Evolutionary conservation across 106 monocot genomes (phyloP).

Genomic region (Apostasia ramifera): DNA sequence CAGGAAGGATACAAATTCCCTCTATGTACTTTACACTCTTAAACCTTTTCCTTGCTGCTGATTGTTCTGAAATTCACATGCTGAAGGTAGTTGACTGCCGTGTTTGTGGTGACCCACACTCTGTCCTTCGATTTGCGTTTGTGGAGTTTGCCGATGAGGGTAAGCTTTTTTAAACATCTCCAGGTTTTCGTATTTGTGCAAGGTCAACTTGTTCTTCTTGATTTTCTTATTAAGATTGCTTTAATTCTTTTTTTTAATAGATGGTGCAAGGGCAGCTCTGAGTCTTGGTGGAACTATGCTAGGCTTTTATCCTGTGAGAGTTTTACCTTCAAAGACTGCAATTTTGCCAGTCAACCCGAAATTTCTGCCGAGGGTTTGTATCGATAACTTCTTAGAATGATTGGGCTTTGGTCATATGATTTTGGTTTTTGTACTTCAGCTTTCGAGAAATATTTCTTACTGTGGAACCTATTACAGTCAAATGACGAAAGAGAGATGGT

Average conservation of each 20-base stretch:
- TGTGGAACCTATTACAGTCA: slow-evolving; percentile 25
- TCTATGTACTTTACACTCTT: too few species aligned
- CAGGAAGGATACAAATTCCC: too few species aligned
- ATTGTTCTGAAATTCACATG: slow-evolving; percentile 6
- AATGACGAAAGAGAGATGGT: slow-evolving; percentile 49
- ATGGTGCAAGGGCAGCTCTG: slow-evolving; percentile 56
- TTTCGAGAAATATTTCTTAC: not conserved
- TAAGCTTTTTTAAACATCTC: slow-evolving; percentile 6
- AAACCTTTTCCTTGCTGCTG: not conserved
- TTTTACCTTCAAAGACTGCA: slow-evolving; percentile 86
- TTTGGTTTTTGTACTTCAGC: not conserved
- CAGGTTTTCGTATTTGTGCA: not conserved
- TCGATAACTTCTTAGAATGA: not conserved
- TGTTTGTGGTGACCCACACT: slow-evolving; percentile 56
- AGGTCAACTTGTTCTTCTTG: not conserved
- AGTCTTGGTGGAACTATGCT: slow-evolving; percentile 59
- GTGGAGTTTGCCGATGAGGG: slow-evolving; percentile 54
- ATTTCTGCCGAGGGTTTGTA: slow-evolving; percentile 69
- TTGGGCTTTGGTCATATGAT: not conserved
- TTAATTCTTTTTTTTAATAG: slow-evolving; percentile 16
- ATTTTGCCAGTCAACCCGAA: slow-evolving; percentile 87
- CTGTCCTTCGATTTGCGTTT: slow-evolving; percentile 66
- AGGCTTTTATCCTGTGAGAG: slow-evolving; percentile 64
- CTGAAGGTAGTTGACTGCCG: slow-evolving; percentile 65
- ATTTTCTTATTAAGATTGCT: not conserved